These are phyloP conservation scores for Parsonsia alboflavescens DNA, from an alignment of 257 asterid species.

Conservation along the genomic window DNA sequence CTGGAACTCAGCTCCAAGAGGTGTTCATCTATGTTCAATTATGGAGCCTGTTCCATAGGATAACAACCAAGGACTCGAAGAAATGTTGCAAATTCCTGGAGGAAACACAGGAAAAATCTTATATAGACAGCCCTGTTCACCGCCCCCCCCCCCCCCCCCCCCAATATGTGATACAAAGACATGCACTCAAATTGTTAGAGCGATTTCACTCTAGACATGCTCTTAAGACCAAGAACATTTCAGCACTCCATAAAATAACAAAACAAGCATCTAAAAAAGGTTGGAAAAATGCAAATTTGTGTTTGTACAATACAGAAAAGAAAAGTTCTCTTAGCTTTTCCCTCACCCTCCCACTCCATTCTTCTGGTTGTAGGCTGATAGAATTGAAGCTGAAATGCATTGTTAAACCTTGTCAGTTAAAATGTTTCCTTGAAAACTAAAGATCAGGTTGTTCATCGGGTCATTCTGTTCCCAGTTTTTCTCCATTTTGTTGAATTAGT, in stretches of 20 bases:
- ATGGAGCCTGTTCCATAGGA: slow-evolving; percentile 41
- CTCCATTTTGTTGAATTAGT: no score
- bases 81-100: slow-evolving; percentile 56
- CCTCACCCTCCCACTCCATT: neutral
- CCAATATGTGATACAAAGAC: neutral
- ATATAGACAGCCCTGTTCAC: neutral
- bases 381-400: neutral
- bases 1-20: neutral
- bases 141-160: no score
- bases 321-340: neutral
- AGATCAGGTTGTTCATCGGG: neutral
- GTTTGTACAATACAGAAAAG: neutral
- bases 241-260: neutral
- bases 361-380: neutral
- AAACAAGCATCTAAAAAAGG: neutral
- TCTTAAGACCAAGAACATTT: neutral
- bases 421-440: neutral
- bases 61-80: slow-evolving; percentile 66
- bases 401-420: no score
- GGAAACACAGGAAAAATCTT: neutral
- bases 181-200: neutral
- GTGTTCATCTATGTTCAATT: slow-evolving; percentile 16
- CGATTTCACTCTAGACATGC: neutral
- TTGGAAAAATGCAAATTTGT: neutral
- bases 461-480: no score